Evolutionary conservation across 2,329 filamentous ascomycete genomes (phyloP).

Genomic region (Hypoxylon sp.): DNA sequence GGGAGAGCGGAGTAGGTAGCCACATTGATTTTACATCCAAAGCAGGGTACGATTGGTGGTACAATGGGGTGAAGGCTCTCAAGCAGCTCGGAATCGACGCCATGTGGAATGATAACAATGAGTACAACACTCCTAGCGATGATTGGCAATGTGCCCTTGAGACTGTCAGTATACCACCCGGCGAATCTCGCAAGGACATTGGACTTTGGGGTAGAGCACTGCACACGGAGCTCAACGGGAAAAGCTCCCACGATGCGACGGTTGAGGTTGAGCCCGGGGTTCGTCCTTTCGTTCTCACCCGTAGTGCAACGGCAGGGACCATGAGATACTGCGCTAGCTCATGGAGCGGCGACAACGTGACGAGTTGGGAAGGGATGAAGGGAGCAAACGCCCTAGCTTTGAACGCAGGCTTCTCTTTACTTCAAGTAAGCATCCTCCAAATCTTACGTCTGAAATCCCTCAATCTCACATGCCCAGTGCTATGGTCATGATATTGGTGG

Average conservation of each 20-base stretch:
- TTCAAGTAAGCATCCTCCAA: conserved; percentile 62
- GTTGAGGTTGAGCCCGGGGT: conserved; percentile 68
- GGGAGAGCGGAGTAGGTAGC: conserved; percentile 75
- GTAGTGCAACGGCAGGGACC: conserved; percentile 77
- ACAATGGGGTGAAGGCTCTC: conserved; percentile 72
- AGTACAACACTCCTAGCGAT: conserved; percentile 76
- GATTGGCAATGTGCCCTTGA: conserved; percentile 73
- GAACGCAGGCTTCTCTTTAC: conserved; percentile 74
- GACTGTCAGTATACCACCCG: conserved; percentile 54
- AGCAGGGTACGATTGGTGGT: conserved; percentile 78
- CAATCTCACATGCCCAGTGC: conserved; percentile 56
- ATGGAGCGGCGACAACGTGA: conserved; percentile 82
- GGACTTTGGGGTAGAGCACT: conserved; percentile 78
- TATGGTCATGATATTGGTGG: conserved; percentile 82
- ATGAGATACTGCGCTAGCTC: conserved; percentile 77
- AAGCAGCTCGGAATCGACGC: conserved; percentile 75
- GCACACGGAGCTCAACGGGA: conserved; percentile 78
- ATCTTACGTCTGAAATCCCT: conserved; percentile 1
- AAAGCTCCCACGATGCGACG: conserved; percentile 76
- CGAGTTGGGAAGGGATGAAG: conserved; percentile 79
- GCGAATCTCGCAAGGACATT: conserved; percentile 61
- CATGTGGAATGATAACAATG: conserved; percentile 86
- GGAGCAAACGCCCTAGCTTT: conserved; percentile 77
- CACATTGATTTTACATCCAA: conserved; percentile 80
- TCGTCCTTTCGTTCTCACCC: conserved; percentile 76